Percentiles rank a stretch among this genome's conserved stretches.
Evolutionary conservation across 371 early-diverging fungal species (phyloP).

Genomic region (Parasitella parasitica): DNA sequence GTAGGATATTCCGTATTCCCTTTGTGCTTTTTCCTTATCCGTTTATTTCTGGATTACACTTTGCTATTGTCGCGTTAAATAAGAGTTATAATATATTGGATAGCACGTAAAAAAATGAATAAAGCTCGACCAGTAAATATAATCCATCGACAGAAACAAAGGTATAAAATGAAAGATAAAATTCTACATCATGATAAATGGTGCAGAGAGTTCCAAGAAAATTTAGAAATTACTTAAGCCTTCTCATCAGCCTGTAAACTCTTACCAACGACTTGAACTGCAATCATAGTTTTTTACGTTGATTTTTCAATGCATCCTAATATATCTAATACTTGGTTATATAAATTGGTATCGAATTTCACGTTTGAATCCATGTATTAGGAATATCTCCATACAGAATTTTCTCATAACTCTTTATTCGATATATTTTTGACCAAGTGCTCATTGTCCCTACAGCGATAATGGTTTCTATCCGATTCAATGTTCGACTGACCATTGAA

Average conservation of each 20-base stretch:
- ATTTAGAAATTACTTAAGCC: slow-evolving; percentile 5
- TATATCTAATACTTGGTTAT: slow-evolving; percentile 16
- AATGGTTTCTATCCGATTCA: not conserved
- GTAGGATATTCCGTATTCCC: too few species aligned
- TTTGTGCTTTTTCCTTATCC: too few species aligned
- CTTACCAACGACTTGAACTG: slow-evolving; percentile 23
- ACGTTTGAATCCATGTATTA: slow-evolving; percentile 19
- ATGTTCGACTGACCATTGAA: not conserved
- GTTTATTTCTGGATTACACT: too few species aligned
- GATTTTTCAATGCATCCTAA: slow-evolving; percentile 15
- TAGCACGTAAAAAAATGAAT: too few species aligned
- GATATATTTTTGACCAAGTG: not conserved
- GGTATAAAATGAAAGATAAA: slow-evolving; percentile 24
- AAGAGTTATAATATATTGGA: too few species aligned
- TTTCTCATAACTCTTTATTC: not conserved
- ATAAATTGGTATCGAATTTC: slow-evolving; percentile 19
- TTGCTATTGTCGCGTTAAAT: too few species aligned
- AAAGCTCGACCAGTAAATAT: slow-evolving; percentile 25
- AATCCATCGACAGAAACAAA: slow-evolving; percentile 16
- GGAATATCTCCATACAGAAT: not conserved
- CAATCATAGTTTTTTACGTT: not conserved
- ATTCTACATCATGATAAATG: slow-evolving; percentile 18
- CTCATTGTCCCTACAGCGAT: not conserved
- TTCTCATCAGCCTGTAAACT: slow-evolving; percentile 16
- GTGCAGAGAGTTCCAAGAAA: too few species aligned